Evolutionary conservation across 2,329 filamentous ascomycete genomes (phyloP).

Genomic region (Alternaria hordeiaustralica): DNA sequence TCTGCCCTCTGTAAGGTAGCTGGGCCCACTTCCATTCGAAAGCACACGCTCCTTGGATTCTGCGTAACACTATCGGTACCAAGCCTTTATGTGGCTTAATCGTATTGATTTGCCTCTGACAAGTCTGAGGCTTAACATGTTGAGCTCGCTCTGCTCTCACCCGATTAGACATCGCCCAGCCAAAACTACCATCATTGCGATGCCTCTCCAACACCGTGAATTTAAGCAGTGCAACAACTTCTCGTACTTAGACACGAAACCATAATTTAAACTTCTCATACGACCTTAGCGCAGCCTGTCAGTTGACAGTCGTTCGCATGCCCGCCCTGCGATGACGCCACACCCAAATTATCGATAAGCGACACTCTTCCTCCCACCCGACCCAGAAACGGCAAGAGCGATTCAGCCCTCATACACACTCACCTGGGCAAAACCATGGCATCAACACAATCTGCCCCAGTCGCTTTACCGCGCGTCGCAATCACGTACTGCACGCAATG

Average conservation of each 20-base stretch:
- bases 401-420: neutral
- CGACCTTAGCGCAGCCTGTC: neutral
- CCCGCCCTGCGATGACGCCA: slow-evolving; percentile 6
- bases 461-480: slow-evolving; percentile 72
- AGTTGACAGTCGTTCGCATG: neutral
- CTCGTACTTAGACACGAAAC: too few species aligned
- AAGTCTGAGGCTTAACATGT: too few species aligned
- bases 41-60: neutral
- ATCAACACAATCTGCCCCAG: slow-evolving; percentile 30
- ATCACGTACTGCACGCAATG: slow-evolving; percentile 95
- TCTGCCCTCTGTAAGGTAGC: neutral
- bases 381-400: neutral
- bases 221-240: too few species aligned
- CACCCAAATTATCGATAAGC: slow-evolving; percentile 16
- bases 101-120: too few species aligned
- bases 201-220: too few species aligned
- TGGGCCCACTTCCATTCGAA: neutral
- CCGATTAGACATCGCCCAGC: neutral
- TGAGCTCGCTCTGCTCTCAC: neutral
- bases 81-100: too few species aligned
- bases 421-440: too few species aligned
- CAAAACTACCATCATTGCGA: neutral
- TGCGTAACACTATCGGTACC: neutral
- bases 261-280: neutral
- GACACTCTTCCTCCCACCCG: neutral